These are phyloP conservation scores for Phallus indusiatus DNA, from an alignment of 768 basidiomycete genomes.

Conservation along the genomic window DNA sequence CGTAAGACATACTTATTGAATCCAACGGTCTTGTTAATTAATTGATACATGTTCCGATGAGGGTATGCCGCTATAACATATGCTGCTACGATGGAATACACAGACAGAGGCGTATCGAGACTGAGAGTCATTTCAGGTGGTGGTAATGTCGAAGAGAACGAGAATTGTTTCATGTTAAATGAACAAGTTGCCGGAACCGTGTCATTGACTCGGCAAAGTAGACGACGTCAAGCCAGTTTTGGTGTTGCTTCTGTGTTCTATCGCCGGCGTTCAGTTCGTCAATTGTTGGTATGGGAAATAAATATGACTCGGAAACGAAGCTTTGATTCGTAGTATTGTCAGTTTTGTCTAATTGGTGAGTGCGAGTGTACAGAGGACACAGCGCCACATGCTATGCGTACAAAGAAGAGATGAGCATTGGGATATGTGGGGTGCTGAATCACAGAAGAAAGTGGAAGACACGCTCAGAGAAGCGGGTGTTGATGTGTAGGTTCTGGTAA, in stretches of 20 bases:
- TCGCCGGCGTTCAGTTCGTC: no score
- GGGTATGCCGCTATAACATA: slow-evolving; percentile 28
- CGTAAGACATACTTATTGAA: slow-evolving; percentile 26
- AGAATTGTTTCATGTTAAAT: no score
- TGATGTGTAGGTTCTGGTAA: slow-evolving; percentile 13
- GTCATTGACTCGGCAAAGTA: no score
- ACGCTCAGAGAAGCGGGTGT: slow-evolving; percentile 16
- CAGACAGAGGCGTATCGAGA: slow-evolving; percentile 17
- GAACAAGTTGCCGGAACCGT: no score
- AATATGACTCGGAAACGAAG: no score
- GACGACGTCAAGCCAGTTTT: no score
- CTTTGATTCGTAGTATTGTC: no score
- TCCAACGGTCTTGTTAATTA: slow-evolving; percentile 21
- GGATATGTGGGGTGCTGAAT: slow-evolving; percentile 17
- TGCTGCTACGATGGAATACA: slow-evolving; percentile 31
- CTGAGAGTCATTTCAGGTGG: slow-evolving; percentile 3
- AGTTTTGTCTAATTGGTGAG: no score
- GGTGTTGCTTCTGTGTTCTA: no score
- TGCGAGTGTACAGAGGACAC: slow-evolving; percentile 22
- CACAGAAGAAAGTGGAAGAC: slow-evolving; percentile 17
- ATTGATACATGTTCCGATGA: slow-evolving; percentile 14
- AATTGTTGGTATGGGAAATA: no score
- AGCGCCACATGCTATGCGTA: slow-evolving; percentile 21
- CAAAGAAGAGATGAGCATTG: slow-evolving; percentile 19
- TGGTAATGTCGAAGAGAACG: not conserved